Base-by-base conservation (phyloP, 73 alveolate species). In the Breviolum minutum region DNA sequence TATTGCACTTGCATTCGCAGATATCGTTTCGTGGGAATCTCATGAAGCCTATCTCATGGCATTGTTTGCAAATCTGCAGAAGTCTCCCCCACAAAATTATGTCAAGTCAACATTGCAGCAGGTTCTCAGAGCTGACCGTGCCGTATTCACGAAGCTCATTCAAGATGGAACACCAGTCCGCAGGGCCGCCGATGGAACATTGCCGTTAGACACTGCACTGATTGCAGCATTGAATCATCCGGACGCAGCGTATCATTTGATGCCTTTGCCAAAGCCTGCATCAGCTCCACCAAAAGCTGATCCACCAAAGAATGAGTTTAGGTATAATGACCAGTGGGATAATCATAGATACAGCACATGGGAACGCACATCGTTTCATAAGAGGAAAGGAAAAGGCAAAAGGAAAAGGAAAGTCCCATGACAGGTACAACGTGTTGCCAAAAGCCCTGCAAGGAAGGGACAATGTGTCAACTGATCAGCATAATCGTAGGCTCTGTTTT, bases 371-470 rank as follows among this genome's bases (percentile, higher is more conserved):
- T n/a, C 63, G 61, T 76, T 8, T 8, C 8, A 24, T 9, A 24
- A 63, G 20, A 76, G 11, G 11, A n/a, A n/a, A 76, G 86, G 86
- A 60, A 76, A 76, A n/a, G 86, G 86, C 86, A 76, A 80, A 80
- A 68, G 89, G 29, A 9, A 71, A 20, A 71, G 82, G 32, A 71
- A 71, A 71, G 82, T 8, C 48, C 82, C 17, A 20, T 8, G 89
- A 29, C n/a, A 16, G 69, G 9, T 7, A 8, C 40, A 40, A 40
- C 89, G 7, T 80, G 19, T 63, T 76, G 8, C 86, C 86, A 7
- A 76, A 76, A 20, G 61, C 10, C 22, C 69, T 80, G n/a, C 60
- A 12, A 30, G 11, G 20, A 8, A 6, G 68, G n/a, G 89, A 80
- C 68, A 80, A 80, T 80, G 69, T 40, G 69, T 5, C 66, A 5